Evolutionary conservation across 352 stramenopile genomes (phyloP), one percentile per base, ranked within the genome.

Genomic region (Aphanomyces astaci): DNA sequence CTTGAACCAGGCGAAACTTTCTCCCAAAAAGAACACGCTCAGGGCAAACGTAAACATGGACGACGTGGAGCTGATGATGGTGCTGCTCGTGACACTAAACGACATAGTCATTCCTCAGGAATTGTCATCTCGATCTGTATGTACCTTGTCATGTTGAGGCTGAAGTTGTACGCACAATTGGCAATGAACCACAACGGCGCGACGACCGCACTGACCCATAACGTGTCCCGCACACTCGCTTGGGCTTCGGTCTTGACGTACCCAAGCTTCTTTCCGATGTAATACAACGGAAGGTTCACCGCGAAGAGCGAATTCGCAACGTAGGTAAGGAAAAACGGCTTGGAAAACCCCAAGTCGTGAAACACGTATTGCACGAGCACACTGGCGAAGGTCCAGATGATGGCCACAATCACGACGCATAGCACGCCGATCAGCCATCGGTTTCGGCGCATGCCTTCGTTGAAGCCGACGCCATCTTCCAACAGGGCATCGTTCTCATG

Each of bases 91-190:
- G 30, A 98, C 94, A 46, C 84, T 88, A 55, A 1, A 36, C 11
- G 24, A 9, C 4, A 63, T 9, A 2, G 24, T 10, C 2, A 33
- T 1, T 13, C 7, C 33, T 22, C 4, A 62, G 22, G 19, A 0
- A 17, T 56, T 32, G 24, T 31, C 0, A 24, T 60, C 3, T n/a
- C 13, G 39, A 30, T 10, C 39, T 2, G 31, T 4, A 27, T 11
- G 30, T 33, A 69, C 53, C 64, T 86, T n/a, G 92, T 98, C 71
- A 89, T 87, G 71, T 87, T 81, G 15, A 98, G 73, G 45, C 80
- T 94, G 45, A 88, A 74, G 76, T 98, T 98, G 79, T 98, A 98
- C 43, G 87, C 84, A 60, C 88, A 97, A 71, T 98, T 98, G 36
- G 92, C 92, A 25, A 96, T 60, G 74, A 98, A 98, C 94, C 94